Evolutionary conservation across 305 asterid genomes (phyloP).

Genomic region (Solanum hybrid): DNA sequence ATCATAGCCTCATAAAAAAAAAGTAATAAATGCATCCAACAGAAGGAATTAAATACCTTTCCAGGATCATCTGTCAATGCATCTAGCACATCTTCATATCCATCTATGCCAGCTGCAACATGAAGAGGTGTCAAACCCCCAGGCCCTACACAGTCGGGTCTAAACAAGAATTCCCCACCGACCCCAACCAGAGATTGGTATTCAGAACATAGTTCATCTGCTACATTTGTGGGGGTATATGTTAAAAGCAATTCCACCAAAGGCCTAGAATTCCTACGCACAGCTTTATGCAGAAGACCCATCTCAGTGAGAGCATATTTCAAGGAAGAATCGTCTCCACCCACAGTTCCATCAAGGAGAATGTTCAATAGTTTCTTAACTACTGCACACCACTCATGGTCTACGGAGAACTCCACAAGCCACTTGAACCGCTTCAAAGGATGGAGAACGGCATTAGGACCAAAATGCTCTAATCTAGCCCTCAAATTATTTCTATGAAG

Average conservation of each 20-base stretch:
- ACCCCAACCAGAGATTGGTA: conserved; percentile 23
- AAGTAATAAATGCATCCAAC: background rate
- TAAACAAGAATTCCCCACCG: conserved; percentile 35
- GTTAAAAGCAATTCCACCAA: conserved; percentile 56
- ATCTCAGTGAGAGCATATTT: conserved; percentile 45
- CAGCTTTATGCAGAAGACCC: conserved; percentile 71
- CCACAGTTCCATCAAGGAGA: conserved; percentile 46
- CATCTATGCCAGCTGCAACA: conserved; percentile 71
- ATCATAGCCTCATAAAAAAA: background rate
- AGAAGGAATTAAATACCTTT: conserved; percentile 30
- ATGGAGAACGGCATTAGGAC: conserved; percentile 23
- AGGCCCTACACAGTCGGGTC: conserved; percentile 60
- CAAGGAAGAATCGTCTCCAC: conserved; percentile 36
- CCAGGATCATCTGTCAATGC: conserved; percentile 72
- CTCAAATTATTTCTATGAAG: conserved; percentile 43
- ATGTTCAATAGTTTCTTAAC: conserved; percentile 53
- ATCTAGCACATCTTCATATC: conserved; percentile 58
- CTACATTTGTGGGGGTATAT: conserved; percentile 42
- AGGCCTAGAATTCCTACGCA: conserved; percentile 54
- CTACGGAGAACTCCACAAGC: conserved; percentile 59
- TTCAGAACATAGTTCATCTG: conserved; percentile 38
- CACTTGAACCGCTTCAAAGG: conserved; percentile 55
- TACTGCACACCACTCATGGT: conserved; percentile 65
- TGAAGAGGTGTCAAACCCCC: conserved; percentile 84
- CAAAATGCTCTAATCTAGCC: conserved; percentile 32